A percentile compares a stretch with the other conserved stretches of the same genome.
Evolutionary conservation across 345 rosid species (phyloP).

Genomic region (Acer saccharum): DNA sequence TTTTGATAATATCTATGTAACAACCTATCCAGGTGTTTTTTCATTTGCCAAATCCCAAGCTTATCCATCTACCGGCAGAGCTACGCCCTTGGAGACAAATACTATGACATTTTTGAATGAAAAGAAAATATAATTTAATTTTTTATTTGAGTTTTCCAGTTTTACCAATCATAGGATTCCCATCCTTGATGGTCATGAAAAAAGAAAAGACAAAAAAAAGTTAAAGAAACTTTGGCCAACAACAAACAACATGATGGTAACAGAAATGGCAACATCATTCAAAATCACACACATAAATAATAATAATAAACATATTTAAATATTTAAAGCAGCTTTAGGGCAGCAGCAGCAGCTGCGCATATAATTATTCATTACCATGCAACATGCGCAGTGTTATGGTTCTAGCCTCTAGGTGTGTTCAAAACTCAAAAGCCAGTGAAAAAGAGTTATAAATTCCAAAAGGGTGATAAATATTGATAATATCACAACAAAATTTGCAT

Average conservation of each 20-base stretch:
- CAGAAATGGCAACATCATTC: constrained; percentile 10
- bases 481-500: background rate
- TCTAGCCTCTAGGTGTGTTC: background rate
- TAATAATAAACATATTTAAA: background rate
- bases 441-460: too few relatives aligned
- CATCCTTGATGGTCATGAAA: background rate
- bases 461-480: too few relatives aligned
- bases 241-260: constrained; percentile 19
- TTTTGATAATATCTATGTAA: too few relatives aligned
- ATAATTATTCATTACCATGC: background rate
- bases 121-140: background rate
- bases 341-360: too few relatives aligned
- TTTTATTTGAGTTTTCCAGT: background rate
- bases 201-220: constrained; percentile 17
- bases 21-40: too few relatives aligned
- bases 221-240: constrained; percentile 24
- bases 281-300: background rate
- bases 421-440: too few relatives aligned
- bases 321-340: constrained; percentile 1
- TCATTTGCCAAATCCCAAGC: too few relatives aligned
- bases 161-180: constrained; percentile 1
- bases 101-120: background rate
- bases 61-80: too few relatives aligned
- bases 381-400: background rate
- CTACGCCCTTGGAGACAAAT: too few relatives aligned